Evolutionary conservation across 1,284 basidiomycete genomes (phyloP).

Genomic region (Kalmanozyma brasiliensis): DNA sequence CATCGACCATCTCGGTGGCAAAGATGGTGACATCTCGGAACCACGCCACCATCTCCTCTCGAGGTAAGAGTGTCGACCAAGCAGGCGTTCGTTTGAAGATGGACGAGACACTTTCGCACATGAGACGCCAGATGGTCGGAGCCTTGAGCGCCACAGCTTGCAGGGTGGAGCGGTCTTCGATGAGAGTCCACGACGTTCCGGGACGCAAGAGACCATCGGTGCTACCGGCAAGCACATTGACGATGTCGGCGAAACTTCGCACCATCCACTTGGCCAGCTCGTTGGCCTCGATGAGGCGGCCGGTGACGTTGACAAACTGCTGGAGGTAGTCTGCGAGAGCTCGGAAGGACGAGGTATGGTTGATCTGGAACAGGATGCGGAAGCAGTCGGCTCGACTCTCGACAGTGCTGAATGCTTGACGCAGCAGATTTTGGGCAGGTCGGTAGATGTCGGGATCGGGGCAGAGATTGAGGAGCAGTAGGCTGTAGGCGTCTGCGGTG

Average conservation of each 20-base stretch:
- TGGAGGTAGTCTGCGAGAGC: slow-evolving; percentile 49
- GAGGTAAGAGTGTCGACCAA: slow-evolving; percentile 55
- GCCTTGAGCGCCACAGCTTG: slow-evolving; percentile 44
- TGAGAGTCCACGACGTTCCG: slow-evolving; percentile 54
- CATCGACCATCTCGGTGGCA: slow-evolving; percentile 63
- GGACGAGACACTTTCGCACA: slow-evolving; percentile 56
- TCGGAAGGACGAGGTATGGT: slow-evolving; percentile 32
- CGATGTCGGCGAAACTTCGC: slow-evolving; percentile 59
- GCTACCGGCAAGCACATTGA: slow-evolving; percentile 62
- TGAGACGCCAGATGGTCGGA: slow-evolving; percentile 58
- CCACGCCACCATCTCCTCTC: slow-evolving; percentile 63
- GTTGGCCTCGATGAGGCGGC: slow-evolving; percentile 52
- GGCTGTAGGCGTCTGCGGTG: slow-evolving; percentile 33
- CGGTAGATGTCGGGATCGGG: slow-evolving; percentile 53
- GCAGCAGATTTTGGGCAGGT: slow-evolving; percentile 54
- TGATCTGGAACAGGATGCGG: slow-evolving; percentile 51
- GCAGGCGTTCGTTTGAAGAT: slow-evolving; percentile 62
- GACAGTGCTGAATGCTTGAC: slow-evolving; percentile 54
- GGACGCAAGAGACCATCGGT: slow-evolving; percentile 61
- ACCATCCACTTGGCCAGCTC: slow-evolving; percentile 61
- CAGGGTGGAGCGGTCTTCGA: slow-evolving; percentile 30
- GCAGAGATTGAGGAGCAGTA: slow-evolving; percentile 53
- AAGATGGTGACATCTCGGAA: slow-evolving; percentile 65
- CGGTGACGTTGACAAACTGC: slow-evolving; percentile 42
- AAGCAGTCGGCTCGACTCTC: slow-evolving; percentile 59